A percentile compares a stretch with the other conserved stretches of the same genome.
phyloP scores from a whole-genome alignment of 2,329 filamentous ascomycete species.

The Colletotrichum sp. region DNA sequence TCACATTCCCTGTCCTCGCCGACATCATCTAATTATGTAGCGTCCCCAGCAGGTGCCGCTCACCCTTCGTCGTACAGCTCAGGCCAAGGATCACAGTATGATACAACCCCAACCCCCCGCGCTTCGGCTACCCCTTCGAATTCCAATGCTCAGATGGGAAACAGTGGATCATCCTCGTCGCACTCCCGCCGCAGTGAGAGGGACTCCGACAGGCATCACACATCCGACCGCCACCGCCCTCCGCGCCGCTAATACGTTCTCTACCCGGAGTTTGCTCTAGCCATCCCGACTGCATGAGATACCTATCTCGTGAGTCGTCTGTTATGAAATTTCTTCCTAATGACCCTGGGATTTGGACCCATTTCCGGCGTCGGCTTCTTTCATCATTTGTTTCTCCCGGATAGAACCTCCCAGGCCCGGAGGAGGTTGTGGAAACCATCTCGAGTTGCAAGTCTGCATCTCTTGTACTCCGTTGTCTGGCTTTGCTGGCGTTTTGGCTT shows the following conservation, averaged over 20 bases:
- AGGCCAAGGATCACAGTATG: conserved; percentile 57
- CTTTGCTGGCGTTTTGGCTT: conserved; percentile 15
- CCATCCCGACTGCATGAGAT: conserved; percentile 18
- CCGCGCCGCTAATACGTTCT: conserved; percentile 37
- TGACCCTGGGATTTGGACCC: conserved; percentile 21
- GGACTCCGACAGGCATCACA: conserved; percentile 45
- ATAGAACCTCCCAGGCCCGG: conserved; percentile 15
- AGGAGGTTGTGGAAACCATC: conserved; percentile 8
- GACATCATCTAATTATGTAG: conserved; percentile 53
- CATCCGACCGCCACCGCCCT: conserved; percentile 43
- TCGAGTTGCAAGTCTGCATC: conserved; percentile 24
- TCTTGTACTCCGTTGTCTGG: conserved; percentile 14
- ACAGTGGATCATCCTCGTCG: conserved; percentile 37
- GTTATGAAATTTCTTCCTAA: conserved; percentile 22
- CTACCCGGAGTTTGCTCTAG: conserved; percentile 4
- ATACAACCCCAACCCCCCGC: conserved; percentile 46
- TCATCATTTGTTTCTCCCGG: conserved; percentile 21
- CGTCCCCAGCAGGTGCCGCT: conserved; percentile 55
- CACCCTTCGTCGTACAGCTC: conserved; percentile 27
- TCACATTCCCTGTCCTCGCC: conserved; percentile 2
- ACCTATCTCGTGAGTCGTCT: conserved; percentile 17
- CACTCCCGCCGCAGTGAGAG: conserved; percentile 43
- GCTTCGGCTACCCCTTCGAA: conserved; percentile 41
- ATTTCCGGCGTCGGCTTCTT: conserved; percentile 22
- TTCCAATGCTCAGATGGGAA: conserved; percentile 43